Base-by-base conservation (phyloP, 371 early-diverging fungal species). In the Mortierella sp. region DNA sequence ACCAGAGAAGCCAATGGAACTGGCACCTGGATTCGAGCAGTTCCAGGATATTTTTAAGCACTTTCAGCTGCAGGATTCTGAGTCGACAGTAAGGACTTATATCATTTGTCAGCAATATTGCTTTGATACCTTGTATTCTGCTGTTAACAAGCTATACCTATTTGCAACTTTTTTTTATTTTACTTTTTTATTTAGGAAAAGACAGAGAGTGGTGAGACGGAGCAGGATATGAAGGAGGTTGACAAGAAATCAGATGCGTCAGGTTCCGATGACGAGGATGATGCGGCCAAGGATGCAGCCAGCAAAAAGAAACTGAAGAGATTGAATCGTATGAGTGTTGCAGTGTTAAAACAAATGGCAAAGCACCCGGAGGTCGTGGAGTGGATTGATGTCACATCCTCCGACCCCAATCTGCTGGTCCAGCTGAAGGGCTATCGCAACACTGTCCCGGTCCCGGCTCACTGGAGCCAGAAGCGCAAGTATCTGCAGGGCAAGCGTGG, bases 391-490 rank as follows among this genome's bases (percentile, higher is more conserved):
- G 92, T 91, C 4, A 95, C 95, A 17, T 94, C 98, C 0, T 82
- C 86, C 4, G 97, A 98, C 72, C 98, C 98, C 4, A 87, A 89
- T 31, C 83, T 97, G 15, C 84, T 98, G n/a, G 95, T 97, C 3
- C 81, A 90, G 19, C 82, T 99, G 21, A 99, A 99, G 80, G 87
- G 95, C 4, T 87, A 88, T 53, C 86, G 95, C 49, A 97, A 98
- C 73, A 91, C 96, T 0, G 98, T 99, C 6, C 98, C 98, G 15
- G 96, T 99, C 0, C 99, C 99, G 11, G 80, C 84, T 24, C 98
- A 99, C 79, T 99, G 99, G 99, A 89, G 88, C 50, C 94, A 94
- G 66, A 98, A 97, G 81, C 89, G 97, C 66, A 96, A 96, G 81
- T 98, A 97, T 64, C 83, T 98, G 49, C 95, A 96, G 81, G 94